Evolutionary conservation across 495 filamentous ascomycete species (phyloP), one percentile per base, ranked within the genome.

Genomic region (Aspergillus affinis): DNA sequence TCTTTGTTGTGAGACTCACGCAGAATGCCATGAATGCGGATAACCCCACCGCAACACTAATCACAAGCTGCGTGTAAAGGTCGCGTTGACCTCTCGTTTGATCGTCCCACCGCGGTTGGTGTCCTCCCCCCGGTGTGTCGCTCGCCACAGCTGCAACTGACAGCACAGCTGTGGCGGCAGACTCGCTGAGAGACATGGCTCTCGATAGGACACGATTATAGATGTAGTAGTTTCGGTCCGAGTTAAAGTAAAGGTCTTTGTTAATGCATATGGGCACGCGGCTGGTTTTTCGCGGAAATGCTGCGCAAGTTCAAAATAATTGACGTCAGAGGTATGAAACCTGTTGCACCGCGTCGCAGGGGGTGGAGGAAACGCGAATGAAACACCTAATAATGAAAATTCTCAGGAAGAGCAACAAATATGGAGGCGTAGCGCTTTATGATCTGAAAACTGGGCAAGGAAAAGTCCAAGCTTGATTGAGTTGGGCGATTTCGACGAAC

Each of bases 21-120:
- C 86, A 89, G 58, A 89, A 89, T 4, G 81, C 70, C 18, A 88
- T 49, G 65, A 89, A 89, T 23, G 86, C 86, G 23, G 69, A 63
- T 20, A 86, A 57, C 4, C 86, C 86, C 4, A 89, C 63, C 18
- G 76, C 73, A 44, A 79, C 69, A 49, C 86, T 88, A 32, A 89
- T 73, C 36, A 80, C 74, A 23, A 85, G 74, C 62, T 89, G 86
- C 29, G 85, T 86, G 53, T 66, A 76, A 18, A 84, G 72, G 70
- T 88, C 84, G 23, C 83, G 75, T 17, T 78, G 75, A 23, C 74
- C 71, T 18, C 63, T 65, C 12, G 68, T 73, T 57, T 78, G 74
- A 61, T 72, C 69, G 30, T 52, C 63, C 77, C 73, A 78, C 47
- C 53, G 66, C 30, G 61, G 63, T 36, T 62, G 62, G 32, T 65